Base-by-base conservation (phyloP, 2,329 filamentous ascomycete genomes). In the Plectosphaerella cucumerina region DNA sequence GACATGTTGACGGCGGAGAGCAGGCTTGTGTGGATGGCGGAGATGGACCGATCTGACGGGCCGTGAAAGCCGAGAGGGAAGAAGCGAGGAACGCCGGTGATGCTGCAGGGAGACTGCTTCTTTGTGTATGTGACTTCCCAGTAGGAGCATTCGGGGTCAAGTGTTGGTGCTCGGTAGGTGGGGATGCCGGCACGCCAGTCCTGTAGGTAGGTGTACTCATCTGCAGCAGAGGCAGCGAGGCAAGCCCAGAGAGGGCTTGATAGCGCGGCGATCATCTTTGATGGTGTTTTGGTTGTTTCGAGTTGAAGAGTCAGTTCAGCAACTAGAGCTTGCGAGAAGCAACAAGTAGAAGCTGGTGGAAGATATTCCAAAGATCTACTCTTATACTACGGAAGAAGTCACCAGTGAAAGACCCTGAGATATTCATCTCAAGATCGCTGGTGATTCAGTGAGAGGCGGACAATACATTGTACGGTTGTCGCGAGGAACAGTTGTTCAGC, bases 21-120 rank as follows among this genome's bases (percentile, higher is more conserved):
- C 37, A 55, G 14, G 21, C 53, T 48, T 42, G 48, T 39, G n/a
- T 53, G 49, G 6, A 55, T 45, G 10, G 37, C 34, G 4, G 42
- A 15, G 14, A 15, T 14, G 12, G 22, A 18, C 8, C 12, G 8
- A 6, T 18, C 6, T 11, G 42, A 44, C 6, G 12, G 15, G 8
- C 42, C 42, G 18, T 44, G 42, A 5, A 21, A 6, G 8, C 21
- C n/a, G 23, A 44, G n/a, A 21, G 42, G 18, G 23, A n/a, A 15
- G 17, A 44, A 21, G 6, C 18, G 14, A 11, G 18, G 14, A 15
- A 14, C n/a, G 18, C 18, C 42, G 23, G 42, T 3, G 18, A 26
- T 26, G 23, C 26, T 8, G 26, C 26, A 44, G 15, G 42, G 20
- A 6, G 14, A n/a, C 42, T 15, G 3, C 42, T 44, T 26, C 42